Evolutionary conservation across 805 yeast species (phyloP), one percentile per base, ranked within the genome.

Genomic region (Suhomyces tanzawaensis): DNA sequence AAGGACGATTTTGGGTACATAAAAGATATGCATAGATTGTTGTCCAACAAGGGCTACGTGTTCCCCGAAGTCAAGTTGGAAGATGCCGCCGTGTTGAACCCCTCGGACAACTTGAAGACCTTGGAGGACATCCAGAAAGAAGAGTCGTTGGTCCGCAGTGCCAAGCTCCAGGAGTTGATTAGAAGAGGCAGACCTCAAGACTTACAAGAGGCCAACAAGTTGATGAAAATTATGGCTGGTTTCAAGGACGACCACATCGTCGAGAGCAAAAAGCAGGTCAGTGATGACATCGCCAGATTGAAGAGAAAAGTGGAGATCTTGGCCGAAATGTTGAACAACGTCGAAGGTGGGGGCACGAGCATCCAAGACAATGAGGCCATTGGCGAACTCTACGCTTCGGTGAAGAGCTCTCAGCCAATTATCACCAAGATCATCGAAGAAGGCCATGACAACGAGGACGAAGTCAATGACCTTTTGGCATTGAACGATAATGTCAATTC

Each of bases 181-280:
- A 81, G 98, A 64, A 77, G 97, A 52, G 99, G 98, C 29, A 84
- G 86, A 60, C 98, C 99, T 5, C 85, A 82, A 46, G 99, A 93
- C 64, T 76, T 93, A 55, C 86, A 83, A 52, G 99, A 93, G 62
- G 99, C 99, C 30, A 93, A 93, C 62, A 87, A 85, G 51, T 74
- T 93, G 61, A 93, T 93, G 99, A 89, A 91, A 60, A 80, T 93
- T 49, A 89, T 93, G 96, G 95, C 98, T 4, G 99, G 99, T 4
- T 93, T 88, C 70, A 85, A 85, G 60, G 88, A 85, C 53, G 96
- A 89, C 58, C 78, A 81, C 44, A 68, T 75, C 14, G 77, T 79
- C 38, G 85, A 82, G 51, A 85, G 88, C 47, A 81, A 79, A 54
- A 86, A 85, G 40, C 79, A 85, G 50, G 83, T 90, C 23, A 81